Base-by-base conservation (phyloP, 305 asterid genomes). In the Withania somnifera region DNA sequence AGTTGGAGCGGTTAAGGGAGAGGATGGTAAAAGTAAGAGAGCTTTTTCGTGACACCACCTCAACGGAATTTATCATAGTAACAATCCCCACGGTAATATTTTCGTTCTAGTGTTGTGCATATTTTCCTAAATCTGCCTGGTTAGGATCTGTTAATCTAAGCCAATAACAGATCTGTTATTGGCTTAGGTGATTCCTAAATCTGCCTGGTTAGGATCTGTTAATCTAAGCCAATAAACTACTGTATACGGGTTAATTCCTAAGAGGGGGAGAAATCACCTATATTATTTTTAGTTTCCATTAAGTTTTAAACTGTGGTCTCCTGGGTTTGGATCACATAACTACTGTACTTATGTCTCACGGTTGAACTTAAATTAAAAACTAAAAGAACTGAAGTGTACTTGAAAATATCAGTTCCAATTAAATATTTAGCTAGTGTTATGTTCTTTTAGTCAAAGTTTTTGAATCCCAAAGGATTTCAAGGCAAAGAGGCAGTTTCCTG, bases 21-120 rank as follows among this genome's bases (percentile, higher is more conserved):
- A 91, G 99, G 85, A 94, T 94, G 99, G 91, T 97, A 84, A 92
- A 94, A 94, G 99, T 97, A 79, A 89, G 98, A 82, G 98, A 93
- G 87, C 98, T 97, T 84, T 97, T 97, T 82, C 98, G 97, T 11
- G 96, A 97, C 83, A 90, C 97, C 53, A 83, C 81, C 84, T 91
- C 98, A 66, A 93, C 97, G 10, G 99, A 97, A 87, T 97, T 97
- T 82, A 93, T 93, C 84, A 92, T 97, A 58, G 98, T 94, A 26
- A 94, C 99, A 60, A 97, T 97, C 78, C 98, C 99, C 26, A 97
- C 98, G 97, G 99, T 94, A 97, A 73, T 17, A 45, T 73, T 71
- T 79, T 6, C 34, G 57, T 36, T 56, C 54, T 78, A 26, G 73
- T 56, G 69, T 36, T 20, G 28, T 78, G 40, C 73, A 58, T 38